These are phyloP conservation scores for Globisporangium perplexum DNA, from an alignment of 352 stramenopile species.

Conservation along the genomic window DNA sequence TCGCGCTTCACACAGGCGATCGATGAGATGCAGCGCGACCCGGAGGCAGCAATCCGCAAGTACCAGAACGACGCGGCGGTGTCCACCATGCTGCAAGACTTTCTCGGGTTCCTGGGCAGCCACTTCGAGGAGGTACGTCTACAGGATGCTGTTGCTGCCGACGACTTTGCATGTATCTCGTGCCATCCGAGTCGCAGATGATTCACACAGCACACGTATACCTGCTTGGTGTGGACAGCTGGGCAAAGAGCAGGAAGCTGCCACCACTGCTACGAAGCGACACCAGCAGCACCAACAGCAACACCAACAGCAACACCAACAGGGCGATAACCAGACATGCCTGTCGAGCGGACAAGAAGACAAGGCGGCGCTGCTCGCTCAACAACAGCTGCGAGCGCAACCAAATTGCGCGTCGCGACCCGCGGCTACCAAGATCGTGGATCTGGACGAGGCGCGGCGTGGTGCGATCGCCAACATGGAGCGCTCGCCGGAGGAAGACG, in stretches of 20 bases:
- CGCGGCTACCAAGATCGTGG: conserved; percentile 30
- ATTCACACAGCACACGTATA: too few relatives aligned
- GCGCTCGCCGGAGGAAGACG: conserved; percentile 50
- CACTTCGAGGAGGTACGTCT: conserved; percentile 72
- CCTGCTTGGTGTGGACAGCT: conserved; percentile 18
- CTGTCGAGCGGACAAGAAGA: not conserved
- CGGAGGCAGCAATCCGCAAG: conserved; percentile 46
- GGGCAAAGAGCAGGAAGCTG: conserved; percentile 23
- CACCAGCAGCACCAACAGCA: too few relatives aligned
- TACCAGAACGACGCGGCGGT: conserved; percentile 62
- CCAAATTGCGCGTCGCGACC: not conserved
- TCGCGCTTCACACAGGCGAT: conserved; percentile 64
- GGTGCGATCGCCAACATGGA: conserved; percentile 55
- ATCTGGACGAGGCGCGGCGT: conserved; percentile 45
- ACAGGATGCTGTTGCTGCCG: not conserved
- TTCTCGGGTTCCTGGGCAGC: conserved; percentile 61
- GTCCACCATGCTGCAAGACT: conserved; percentile 57
- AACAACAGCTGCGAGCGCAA: not conserved
- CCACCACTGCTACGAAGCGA: conserved; percentile 1
- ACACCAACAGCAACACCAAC: not conserved
- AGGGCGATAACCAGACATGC: not conserved
- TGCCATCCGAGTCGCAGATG: not conserved
- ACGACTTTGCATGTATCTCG: not conserved
- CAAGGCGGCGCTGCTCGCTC: conserved; percentile 1
- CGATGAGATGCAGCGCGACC: conserved; percentile 63